Evolutionary conservation across 345 rosid species (phyloP).

Genomic region (Citrus glauca): DNA sequence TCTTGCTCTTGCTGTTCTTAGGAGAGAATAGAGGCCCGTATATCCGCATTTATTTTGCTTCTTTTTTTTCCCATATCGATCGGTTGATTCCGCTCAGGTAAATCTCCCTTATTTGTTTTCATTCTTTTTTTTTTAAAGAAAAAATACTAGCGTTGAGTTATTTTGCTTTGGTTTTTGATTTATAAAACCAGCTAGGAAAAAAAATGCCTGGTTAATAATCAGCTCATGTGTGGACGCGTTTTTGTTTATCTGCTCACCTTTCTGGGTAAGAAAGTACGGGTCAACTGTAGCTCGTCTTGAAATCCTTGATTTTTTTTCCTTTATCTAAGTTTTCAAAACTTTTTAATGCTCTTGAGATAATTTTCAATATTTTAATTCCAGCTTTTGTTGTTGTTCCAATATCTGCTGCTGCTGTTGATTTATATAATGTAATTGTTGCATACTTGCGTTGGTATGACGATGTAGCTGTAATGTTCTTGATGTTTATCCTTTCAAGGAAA

Average conservation of each 20-base stretch:
- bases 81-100: conserved; percentile 24
- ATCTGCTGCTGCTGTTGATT: neutral
- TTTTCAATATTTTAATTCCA: neutral
- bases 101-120: conserved; percentile 13
- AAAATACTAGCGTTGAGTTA: neutral
- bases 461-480: neutral
- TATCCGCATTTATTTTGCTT: neutral
- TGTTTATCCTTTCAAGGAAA: neutral
- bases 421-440: neutral
- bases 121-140: neutral
- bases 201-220: neutral
- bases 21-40: conserved; percentile 1
- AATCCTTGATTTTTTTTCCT: neutral
- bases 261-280: neutral
- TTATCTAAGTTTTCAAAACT: too few species aligned
- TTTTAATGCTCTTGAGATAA: neutral
- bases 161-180: conserved; percentile 7
- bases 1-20: neutral
- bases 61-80: conserved; percentile 29
- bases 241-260: neutral
- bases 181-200: neutral
- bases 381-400: neutral
- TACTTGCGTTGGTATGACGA: neutral
- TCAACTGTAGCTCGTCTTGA: neutral
- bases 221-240: neutral